Evolutionary conservation across 495 filamentous ascomycete species (phyloP), one percentile per base, ranked within the genome.

Genomic region (Neurospora sp.): DNA sequence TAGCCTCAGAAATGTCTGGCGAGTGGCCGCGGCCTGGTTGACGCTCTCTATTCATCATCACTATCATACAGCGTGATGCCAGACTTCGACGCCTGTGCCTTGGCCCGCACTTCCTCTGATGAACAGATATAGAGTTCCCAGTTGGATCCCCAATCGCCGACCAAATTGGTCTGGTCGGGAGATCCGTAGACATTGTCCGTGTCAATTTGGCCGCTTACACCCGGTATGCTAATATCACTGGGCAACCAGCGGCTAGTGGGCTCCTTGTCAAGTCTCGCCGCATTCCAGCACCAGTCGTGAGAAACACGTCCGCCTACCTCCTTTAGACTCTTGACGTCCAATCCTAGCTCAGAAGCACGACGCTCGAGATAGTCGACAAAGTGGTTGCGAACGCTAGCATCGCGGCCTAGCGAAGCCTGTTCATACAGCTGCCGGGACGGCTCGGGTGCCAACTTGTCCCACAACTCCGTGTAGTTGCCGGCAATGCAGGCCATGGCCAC

Each of bases 221-320:
- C 18, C 42, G 1, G 0, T 46, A 46, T 46, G 42, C 42, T 46
- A 0, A 46, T 46, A 8, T 46, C 0, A 9, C 18, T 46, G 42
- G 42, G 42, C 42, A 46, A 46, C 7, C 8, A 46, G 42, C 42
- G 0, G 42, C 8, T 4, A n/a, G 42, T 46, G 10, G 46, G 46
- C 11, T 54, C 46, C 46, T 54, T 54, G 11, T 23, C 20, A 5
- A 54, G 2, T 23, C 20, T 54, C 10, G 46, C 2, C 20, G 46
- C 46, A 23, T 54, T 23, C 46, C 1, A 54, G 46, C 46, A 54
- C 46, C 46, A 54, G 20, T 54, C 46, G 20, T 54, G 46, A 3
- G 46, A 1, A 54, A 0, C 20, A 54, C 0, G 0, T 23, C 1
- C 20, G 46, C 0, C 2, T 2, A 23, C 0, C 46, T 0, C n/a